phyloP scores from a whole-genome alignment of 371 early-diverging fungal genomes.

The Mucor plumbeus region DNA sequence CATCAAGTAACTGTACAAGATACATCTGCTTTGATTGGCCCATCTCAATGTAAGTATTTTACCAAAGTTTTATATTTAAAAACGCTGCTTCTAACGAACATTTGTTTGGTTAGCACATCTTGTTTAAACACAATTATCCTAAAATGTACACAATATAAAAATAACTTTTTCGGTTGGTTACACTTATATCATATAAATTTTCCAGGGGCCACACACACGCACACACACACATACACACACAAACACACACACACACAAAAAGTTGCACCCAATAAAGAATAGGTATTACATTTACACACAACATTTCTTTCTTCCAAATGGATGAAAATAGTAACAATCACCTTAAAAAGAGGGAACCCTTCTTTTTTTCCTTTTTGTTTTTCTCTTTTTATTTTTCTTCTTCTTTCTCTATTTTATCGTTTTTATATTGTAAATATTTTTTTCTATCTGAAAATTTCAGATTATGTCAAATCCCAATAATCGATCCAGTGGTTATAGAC shows the following conservation, averaged over 20 bases:
- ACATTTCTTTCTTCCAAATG: constrained; percentile 9
- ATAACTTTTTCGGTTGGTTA: constrained; percentile 19
- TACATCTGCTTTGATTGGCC: constrained; percentile 78
- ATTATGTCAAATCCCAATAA: constrained; percentile 31
- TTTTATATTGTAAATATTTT: constrained; percentile 13
- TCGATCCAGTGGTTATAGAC: constrained; percentile 23
- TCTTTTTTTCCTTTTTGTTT: constrained; percentile 16
- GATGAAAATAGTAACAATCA: constrained; percentile 35
- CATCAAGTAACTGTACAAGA: constrained; percentile 88
- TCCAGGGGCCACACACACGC: constrained; percentile 14
- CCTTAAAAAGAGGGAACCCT: constrained; percentile 17
- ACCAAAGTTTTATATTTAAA: not conserved
- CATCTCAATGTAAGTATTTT: constrained; percentile 71
- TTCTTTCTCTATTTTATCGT: constrained; percentile 19
- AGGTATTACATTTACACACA: constrained; percentile 2
- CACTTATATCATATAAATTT: constrained; percentile 24
- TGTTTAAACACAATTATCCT: constrained; percentile 20
- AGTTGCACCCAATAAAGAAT: constrained; percentile 9
- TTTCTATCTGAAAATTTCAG: not conserved
- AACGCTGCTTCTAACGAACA: not conserved
- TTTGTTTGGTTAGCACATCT: constrained; percentile 25
- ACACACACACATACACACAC: not conserved
- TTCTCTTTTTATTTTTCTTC: constrained; percentile 9
- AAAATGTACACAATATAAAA: constrained; percentile 20
- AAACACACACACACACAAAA: not conserved